Evolutionary conservation across 2,329 filamentous ascomycete species (phyloP).

Genomic region (Monilinia aucupariae): DNA sequence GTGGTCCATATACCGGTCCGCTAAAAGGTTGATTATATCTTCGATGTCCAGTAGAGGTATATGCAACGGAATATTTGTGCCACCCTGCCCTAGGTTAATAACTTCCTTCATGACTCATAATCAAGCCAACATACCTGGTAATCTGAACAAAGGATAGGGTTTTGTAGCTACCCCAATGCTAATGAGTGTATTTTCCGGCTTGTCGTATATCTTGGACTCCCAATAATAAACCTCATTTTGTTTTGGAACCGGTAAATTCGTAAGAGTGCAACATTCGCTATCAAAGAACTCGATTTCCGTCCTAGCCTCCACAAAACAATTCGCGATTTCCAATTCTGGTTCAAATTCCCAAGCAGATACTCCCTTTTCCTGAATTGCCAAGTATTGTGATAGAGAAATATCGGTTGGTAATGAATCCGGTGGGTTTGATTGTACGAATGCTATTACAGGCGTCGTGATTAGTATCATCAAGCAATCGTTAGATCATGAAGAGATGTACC

Average conservation of each 20-base stretch:
- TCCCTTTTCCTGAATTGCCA: conserved; percentile 98
- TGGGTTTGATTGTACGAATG: conserved; percentile 88
- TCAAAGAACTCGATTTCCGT: conserved; percentile 99
- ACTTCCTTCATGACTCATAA: conserved; percentile 1
- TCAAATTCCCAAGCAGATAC: conserved; percentile 99
- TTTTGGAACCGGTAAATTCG: conserved; percentile 89
- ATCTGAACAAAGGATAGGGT: conserved; percentile 87
- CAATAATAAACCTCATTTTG: conserved; percentile 99
- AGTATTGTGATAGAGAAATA: conserved; percentile 93
- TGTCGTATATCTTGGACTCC: conserved; percentile 98
- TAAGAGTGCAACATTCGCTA: conserved; percentile 80
- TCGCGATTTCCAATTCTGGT: conserved; percentile 96
- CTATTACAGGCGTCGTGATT: conserved; percentile 42
- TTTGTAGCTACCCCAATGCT: conserved; percentile 95
- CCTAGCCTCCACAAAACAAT: conserved; percentile 93
- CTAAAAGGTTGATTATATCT: conserved; percentile 90
- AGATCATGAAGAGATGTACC: conserved; percentile 49
- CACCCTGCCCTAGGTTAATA: conserved; percentile 52
- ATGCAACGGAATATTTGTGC: conserved; percentile 89
- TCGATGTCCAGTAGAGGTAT: conserved; percentile 79
- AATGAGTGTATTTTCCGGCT: conserved; percentile 80
- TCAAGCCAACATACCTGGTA: conserved; percentile 65
- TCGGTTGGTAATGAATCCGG: conserved; percentile 94
- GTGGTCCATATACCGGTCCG: conserved; percentile 72
- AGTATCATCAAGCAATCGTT: not conserved